Evolutionary conservation across 129 eudicot genomes (phyloP), one percentile per base, ranked within the genome.

Genomic region (Arctium minus): DNA sequence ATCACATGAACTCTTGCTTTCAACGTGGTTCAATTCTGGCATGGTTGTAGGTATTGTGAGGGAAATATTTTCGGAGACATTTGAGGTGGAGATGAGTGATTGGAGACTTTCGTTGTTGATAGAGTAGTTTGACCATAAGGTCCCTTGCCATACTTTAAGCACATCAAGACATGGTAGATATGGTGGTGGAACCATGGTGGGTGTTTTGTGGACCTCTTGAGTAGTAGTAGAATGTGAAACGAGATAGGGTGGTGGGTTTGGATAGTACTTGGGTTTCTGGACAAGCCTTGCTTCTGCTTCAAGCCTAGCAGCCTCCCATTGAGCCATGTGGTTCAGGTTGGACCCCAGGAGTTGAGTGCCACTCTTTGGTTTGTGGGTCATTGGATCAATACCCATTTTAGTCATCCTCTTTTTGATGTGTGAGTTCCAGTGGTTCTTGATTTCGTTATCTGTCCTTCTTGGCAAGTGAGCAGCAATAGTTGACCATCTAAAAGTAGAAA

Each of bases 251-350:
- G 27, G 77, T 40, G 80, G 83, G 69, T 36, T 62, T 48, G 68
- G 81, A 82, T 75, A 68, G 73, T 78, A 62, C 18, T 79, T 87
- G 60, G 95, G 89, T 77, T 89, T 90, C 6, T 90, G 87, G 40
- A 83, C 94, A 10, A 93, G 91, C 11, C 97, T 48, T 6, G 97
- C 90, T 81, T 93, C 97, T 8, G 97, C 97, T 80, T 93, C 95
- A 1, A 93, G 90, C 30, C 97, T 85, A 80, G 95, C 91, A 7
- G 86, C 89, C 86, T 93, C 97, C 97, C 95, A 91, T 39, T 93
- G 97, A 72, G 97, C 95, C 93, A 93, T 91, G 90, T 93, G 97
- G 92, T 90, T 89, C n/a, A 93, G 85, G 68, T 92, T 89, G 78
- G 97, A 86, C 38, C 82, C 75, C 18, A 83, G 70, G 37, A 71